Conservation (phyloP, 768 basidiomycete genomes). For the Amylocystis lapponica region DNA sequence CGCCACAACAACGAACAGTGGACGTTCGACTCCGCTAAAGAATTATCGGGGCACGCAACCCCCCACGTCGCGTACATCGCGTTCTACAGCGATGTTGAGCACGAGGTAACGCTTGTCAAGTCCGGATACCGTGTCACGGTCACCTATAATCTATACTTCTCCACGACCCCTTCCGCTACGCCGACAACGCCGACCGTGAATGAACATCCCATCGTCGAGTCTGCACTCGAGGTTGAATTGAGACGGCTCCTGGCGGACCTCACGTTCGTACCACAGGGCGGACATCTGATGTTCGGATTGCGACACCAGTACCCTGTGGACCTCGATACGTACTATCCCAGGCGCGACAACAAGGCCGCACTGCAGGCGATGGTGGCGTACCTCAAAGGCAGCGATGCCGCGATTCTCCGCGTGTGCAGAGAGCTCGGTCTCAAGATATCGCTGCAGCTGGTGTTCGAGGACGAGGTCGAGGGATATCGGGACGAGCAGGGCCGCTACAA, state of each 20-base stretch:
- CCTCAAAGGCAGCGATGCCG: conserved; percentile 10
- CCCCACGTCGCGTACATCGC: conserved; percentile 31
- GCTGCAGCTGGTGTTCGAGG: no score
- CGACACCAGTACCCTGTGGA: conserved; percentile 29
- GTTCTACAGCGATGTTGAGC: conserved; percentile 40
- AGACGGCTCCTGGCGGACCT: conserved; percentile 25
- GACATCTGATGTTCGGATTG: conserved; percentile 35
- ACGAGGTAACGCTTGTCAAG: conserved; percentile 36
- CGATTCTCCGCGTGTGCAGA: neutral
- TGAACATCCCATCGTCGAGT: neutral
- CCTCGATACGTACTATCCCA: no score
- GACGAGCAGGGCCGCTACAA: neutral
- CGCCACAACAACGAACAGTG: conserved; percentile 6
- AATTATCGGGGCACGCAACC: conserved; percentile 3
- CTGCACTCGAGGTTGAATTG: conserved; percentile 11
- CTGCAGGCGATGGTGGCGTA: neutral
- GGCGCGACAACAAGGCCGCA: no score
- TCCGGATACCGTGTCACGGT: conserved; percentile 39
- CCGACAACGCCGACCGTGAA: no score
- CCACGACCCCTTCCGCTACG: conserved; percentile 3
- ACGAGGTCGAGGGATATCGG: neutral
- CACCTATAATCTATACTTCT: conserved; percentile 34
- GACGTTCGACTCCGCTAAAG: conserved; percentile 28
- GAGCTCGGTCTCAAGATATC: conserved; percentile 1
- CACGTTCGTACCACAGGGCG: conserved; percentile 33